Evolutionary conservation across 108 stramenopile species (phyloP).

Genomic region (Schizochytrium sp.): DNA sequence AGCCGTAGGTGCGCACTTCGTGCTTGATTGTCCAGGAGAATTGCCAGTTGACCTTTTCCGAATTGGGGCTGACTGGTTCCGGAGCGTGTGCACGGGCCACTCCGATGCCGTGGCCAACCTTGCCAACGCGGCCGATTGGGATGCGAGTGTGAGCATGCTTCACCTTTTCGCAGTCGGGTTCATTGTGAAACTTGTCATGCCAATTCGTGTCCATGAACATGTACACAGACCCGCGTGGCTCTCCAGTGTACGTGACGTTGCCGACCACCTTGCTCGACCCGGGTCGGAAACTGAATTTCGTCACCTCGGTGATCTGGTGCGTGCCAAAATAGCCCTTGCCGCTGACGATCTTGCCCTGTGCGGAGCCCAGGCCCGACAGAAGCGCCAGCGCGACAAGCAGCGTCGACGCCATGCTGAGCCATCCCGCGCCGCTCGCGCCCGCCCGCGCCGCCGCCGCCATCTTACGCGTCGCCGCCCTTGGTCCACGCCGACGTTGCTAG

Average conservation of each 20-base stretch:
- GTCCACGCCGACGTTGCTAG: too few relatives aligned
- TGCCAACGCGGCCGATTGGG: not conserved
- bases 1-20: constrained; percentile 4
- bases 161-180: constrained; percentile 1
- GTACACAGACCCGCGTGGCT: not conserved
- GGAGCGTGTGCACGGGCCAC: not conserved
- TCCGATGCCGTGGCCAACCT: constrained; percentile 1
- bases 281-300: not conserved
- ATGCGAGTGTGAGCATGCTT: not conserved
- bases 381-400: not conserved
- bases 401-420: not conserved
- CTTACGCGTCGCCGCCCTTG: too few relatives aligned
- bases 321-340: not conserved
- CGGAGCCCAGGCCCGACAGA: not conserved
- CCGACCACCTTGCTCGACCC: not conserved
- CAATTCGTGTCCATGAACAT: constrained; percentile 15
- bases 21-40: not conserved
- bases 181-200: not conserved
- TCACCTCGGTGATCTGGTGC: not conserved
- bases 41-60: not conserved
- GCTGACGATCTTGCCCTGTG: not conserved
- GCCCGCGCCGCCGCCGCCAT: too few relatives aligned
- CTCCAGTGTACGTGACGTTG: not conserved
- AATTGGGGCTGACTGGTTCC: not conserved
- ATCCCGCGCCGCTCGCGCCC: too few relatives aligned